phyloP scores from a whole-genome alignment of 768 basidiomycete species.

The Auricularia sp. region DNA sequence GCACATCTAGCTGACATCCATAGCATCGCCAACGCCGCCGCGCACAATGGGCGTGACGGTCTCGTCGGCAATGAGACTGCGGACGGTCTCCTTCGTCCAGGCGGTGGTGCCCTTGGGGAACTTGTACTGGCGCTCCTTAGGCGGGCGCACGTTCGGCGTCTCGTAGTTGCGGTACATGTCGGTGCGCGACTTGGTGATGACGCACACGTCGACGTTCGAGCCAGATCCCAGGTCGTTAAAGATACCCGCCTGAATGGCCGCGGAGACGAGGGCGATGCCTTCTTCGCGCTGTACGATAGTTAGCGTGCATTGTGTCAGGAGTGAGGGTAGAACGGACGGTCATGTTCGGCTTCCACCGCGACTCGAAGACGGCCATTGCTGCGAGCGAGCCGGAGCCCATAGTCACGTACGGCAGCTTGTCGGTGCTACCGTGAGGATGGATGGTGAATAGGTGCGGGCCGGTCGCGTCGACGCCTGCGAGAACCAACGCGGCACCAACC shows the following conservation, averaged over 20 bases:
- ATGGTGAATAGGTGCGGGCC: conserved; percentile 95
- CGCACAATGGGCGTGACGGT: conserved; percentile 38
- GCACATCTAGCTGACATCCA: conserved; percentile 60
- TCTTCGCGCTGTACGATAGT: conserved; percentile 49
- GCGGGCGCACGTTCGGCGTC: conserved; percentile 77
- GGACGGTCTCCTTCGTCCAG: conserved; percentile 72
- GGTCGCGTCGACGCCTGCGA: conserved; percentile 91
- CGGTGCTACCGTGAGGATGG: conserved; percentile 93
- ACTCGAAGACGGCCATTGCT: conserved; percentile 98
- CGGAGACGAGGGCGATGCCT: conserved; percentile 72
- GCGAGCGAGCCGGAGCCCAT: conserved; percentile 97
- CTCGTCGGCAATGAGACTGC: conserved; percentile 64
- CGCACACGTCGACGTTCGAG: conserved; percentile 95
- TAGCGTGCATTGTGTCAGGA: neutral
- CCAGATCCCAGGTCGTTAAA: conserved; percentile 99
- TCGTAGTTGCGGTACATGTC: conserved; percentile 93
- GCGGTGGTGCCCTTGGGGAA: conserved; percentile 86
- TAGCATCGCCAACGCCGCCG: conserved; percentile 46
- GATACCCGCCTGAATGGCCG: conserved; percentile 89
- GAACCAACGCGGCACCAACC: conserved; percentile 88
- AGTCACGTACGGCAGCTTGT: conserved; percentile 96
- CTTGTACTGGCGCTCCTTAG: conserved; percentile 54
- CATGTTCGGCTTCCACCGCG: conserved; percentile 72
- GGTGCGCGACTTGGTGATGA: conserved; percentile 78
- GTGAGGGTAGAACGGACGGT: conserved; percentile 34